These are phyloP conservation scores for Phlyctochytrium planicorne DNA, from an alignment of 192 early-diverging fungal species.

Conservation along the genomic window DNA sequence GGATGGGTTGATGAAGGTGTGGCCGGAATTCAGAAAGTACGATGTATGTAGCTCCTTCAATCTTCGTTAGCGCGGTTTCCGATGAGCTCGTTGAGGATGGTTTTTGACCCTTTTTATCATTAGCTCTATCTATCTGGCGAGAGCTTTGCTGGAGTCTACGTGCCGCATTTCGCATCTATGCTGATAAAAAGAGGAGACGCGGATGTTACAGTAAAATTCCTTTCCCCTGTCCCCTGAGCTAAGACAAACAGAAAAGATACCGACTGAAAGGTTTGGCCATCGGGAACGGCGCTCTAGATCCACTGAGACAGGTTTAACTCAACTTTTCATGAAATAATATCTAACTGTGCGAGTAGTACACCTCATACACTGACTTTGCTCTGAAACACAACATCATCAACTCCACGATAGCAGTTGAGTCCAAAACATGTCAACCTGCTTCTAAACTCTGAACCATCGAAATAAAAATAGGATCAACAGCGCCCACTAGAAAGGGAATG, in stretches of 20 bases:
- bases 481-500: too few species aligned
- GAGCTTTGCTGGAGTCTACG: slow-evolving; percentile 71
- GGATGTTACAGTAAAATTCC: too few species aligned
- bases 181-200: too few species aligned
- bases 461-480: too few species aligned
- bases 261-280: slow-evolving; percentile 58
- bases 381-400: too few species aligned
- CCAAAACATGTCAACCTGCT: too few species aligned
- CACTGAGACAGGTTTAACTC: too few species aligned
- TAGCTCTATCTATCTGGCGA: slow-evolving; percentile 70
- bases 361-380: neutral
- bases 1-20: neutral
- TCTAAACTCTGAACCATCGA: too few species aligned
- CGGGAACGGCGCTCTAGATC: slow-evolving; percentile 78
- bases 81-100: slow-evolving; percentile 63
- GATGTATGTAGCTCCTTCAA: neutral
- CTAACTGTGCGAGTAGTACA: too few species aligned
- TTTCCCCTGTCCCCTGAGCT: too few species aligned
- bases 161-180: slow-evolving; percentile 65
- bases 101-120: slow-evolving; percentile 54
- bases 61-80: slow-evolving; percentile 44
- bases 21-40: neutral
- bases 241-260: neutral
- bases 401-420: too few species aligned
- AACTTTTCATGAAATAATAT: too few species aligned